phyloP scores from a whole-genome alignment of 345 rosid species.

The Hibiscus syriacus region DNA sequence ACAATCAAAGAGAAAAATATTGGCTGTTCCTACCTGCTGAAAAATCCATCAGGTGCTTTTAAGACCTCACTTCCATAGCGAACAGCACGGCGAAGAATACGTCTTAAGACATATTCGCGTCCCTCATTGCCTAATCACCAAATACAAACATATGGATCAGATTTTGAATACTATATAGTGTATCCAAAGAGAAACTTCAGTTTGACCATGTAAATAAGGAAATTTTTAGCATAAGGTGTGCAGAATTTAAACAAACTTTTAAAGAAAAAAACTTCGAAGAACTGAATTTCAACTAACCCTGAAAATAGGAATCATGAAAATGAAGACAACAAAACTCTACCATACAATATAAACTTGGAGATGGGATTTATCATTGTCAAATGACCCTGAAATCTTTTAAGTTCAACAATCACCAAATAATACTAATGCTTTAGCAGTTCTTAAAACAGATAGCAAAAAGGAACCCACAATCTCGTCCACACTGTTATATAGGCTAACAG shows the following conservation, averaged over 20 bases:
- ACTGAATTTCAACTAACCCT: neutral
- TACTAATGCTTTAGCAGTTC: neutral
- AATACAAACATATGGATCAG: conserved; percentile 4
- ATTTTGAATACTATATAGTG: neutral
- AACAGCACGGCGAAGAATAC: conserved; percentile 98
- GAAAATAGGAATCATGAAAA: neutral
- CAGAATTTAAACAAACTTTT: neutral
- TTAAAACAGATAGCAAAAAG: neutral
- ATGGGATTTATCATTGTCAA: neutral
- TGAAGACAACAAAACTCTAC: neutral
- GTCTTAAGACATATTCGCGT: conserved; percentile 96
- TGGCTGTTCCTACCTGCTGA: conserved; percentile 56
- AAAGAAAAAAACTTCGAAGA: neutral
- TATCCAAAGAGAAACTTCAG: neutral
- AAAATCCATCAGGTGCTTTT: conserved; percentile 87
- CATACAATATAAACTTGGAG: neutral
- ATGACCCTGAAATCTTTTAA: neutral
- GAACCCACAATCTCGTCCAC: neutral
- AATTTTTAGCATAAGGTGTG: neutral
- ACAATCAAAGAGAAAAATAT: neutral
- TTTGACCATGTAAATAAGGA: neutral
- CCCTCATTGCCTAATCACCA: conserved; percentile 78
- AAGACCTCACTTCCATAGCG: conserved; percentile 92
- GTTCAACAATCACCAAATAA: neutral
- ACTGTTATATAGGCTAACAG: neutral